Evolutionary conservation across 2,329 filamentous ascomycete genomes (phyloP).

Genomic region (Fonsecaea monophora): DNA sequence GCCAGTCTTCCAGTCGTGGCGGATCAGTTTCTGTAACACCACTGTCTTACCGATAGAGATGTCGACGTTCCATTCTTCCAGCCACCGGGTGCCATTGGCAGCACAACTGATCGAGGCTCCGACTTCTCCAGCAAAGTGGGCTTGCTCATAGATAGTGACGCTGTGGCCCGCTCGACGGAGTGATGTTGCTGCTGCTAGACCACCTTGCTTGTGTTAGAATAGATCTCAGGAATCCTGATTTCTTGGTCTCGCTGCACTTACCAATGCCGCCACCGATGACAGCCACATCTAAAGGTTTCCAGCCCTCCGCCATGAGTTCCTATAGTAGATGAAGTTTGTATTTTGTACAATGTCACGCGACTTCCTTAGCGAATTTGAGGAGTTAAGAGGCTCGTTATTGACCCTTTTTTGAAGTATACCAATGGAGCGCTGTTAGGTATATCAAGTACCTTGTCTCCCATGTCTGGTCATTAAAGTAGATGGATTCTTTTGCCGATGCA

Average conservation of each 20-base stretch:
- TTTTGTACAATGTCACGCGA: neutral
- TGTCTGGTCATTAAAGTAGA: neutral
- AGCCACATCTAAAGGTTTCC: slow-evolving; percentile 12
- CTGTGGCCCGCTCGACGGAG: slow-evolving; percentile 45
- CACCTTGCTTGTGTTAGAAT: slow-evolving; percentile 32
- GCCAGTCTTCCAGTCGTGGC: slow-evolving; percentile 44
- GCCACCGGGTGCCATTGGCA: slow-evolving; percentile 43
- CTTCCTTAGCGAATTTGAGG: neutral
- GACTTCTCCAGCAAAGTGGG: slow-evolving; percentile 43
- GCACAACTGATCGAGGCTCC: slow-evolving; percentile 45
- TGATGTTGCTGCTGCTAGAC: slow-evolving; percentile 44
- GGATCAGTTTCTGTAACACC: slow-evolving; percentile 43
- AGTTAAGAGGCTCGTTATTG: neutral
- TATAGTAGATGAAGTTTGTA: neutral
- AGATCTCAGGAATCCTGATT: neutral
- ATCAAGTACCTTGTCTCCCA: neutral
- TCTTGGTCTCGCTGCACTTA: neutral
- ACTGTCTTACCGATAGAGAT: slow-evolving; percentile 39
- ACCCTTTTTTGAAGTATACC: neutral
- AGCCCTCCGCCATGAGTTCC: neutral
- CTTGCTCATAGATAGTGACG: slow-evolving; percentile 45
- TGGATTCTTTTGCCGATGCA: neutral
- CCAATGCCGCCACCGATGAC: slow-evolving; percentile 17
- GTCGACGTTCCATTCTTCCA: slow-evolving; percentile 42
- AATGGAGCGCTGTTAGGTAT: neutral